Percentiles rank a stretch among this genome's conserved stretches.
Conservation (phyloP, 2,329 filamentous ascomycete species). For the Westerdykella sp. region DNA sequence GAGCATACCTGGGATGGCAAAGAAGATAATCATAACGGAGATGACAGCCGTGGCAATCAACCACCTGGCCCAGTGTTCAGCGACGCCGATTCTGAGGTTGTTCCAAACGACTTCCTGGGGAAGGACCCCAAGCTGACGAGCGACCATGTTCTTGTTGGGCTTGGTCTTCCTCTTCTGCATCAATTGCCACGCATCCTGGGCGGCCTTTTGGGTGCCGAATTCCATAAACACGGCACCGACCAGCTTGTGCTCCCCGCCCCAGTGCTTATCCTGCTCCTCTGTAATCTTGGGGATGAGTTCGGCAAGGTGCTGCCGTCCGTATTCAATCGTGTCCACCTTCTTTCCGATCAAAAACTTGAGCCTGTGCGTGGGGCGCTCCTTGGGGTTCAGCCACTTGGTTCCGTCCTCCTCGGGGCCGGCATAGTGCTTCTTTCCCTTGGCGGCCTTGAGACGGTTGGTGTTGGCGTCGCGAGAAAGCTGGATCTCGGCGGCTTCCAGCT, state of each 20-base stretch:
- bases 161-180: slow-evolving; percentile 39
- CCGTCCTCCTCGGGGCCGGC: slow-evolving; percentile 40
- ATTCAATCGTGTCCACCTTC: slow-evolving; percentile 69
- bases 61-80: slow-evolving; percentile 20
- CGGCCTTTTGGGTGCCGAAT: slow-evolving; percentile 73
- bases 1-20: slow-evolving; percentile 33
- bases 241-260: slow-evolving; percentile 58
- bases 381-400: slow-evolving; percentile 35
- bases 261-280: slow-evolving; percentile 60
- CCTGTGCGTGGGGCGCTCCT: slow-evolving; percentile 37
- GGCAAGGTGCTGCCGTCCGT: slow-evolving; percentile 68
- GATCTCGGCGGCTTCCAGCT: slow-evolving; percentile 42
- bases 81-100: slow-evolving; percentile 37
- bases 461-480: slow-evolving; percentile 51
- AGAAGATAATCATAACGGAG: slow-evolving; percentile 41
- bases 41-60: slow-evolving; percentile 36
- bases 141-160: slow-evolving; percentile 32
- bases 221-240: slow-evolving; percentile 80
- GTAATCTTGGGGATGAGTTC: slow-evolving; percentile 66
- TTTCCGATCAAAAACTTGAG: slow-evolving; percentile 39
- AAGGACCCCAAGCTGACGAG: slow-evolving; percentile 40
- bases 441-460: slow-evolving; percentile 58
- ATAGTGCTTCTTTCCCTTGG: slow-evolving; percentile 48
- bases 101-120: slow-evolving; percentile 45
- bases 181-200: slow-evolving; percentile 78